A percentile compares a stretch with the other conserved stretches of the same genome.
Evolutionary conservation across 345 rosid species (phyloP).

Genomic region (Citrus glauca): DNA sequence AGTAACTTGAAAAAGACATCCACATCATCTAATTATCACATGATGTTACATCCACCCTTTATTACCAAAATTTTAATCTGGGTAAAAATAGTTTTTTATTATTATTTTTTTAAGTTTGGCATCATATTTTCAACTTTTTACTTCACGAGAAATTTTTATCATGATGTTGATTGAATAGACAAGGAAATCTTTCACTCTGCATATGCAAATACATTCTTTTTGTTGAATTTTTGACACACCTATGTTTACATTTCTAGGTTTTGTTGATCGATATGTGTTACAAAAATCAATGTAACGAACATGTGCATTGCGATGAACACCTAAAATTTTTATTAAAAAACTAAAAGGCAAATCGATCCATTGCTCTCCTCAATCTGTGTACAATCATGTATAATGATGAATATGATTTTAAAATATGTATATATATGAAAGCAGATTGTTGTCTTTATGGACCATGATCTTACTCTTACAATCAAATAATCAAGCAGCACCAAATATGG

Average conservation of each 20-base stretch:
- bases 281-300: no score
- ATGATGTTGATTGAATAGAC: no score
- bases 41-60: not conserved
- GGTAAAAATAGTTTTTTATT: no score
- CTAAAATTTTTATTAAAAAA: not conserved
- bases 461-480: not conserved
- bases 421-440: not conserved
- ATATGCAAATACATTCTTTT: no score
- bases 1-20: not conserved
- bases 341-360: not conserved
- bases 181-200: no score
- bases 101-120: no score
- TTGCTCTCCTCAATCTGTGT: not conserved
- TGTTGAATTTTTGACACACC: no score
- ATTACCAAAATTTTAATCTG: no score
- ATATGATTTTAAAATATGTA: not conserved
- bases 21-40: not conserved
- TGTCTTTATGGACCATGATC: not conserved
- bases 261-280: no score
- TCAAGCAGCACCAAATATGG: not conserved
- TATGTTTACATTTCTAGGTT: no score
- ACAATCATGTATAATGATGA: not conserved
- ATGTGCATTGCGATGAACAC: not conserved
- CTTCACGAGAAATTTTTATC: no score
- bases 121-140: no score